Evolutionary conservation across 768 basidiomycete genomes (phyloP).

Genomic region (Boletus coccyginus): DNA sequence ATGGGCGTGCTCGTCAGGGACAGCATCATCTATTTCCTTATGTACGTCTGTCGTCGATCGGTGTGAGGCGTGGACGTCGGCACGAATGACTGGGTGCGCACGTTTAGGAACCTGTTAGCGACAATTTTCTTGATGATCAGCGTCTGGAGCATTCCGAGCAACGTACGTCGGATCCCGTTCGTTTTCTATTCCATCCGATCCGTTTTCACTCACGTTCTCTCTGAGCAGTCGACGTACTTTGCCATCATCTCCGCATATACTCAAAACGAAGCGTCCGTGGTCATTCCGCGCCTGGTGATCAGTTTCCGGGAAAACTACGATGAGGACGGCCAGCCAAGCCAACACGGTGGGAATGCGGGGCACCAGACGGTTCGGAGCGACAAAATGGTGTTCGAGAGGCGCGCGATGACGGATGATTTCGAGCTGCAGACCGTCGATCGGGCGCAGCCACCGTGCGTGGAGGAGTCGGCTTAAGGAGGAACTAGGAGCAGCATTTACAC

Average conservation of each 20-base stretch:
- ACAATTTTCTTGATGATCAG: slow-evolving; percentile 16
- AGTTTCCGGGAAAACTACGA: slow-evolving; percentile 19
- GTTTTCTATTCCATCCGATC: background rate
- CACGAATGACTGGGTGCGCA: background rate
- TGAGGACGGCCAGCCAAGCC: background rate
- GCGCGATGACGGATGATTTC: slow-evolving; percentile 1
- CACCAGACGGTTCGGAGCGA: slow-evolving; percentile 1
- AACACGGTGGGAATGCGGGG: background rate
- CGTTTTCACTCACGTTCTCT: background rate
- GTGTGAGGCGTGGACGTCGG: no score
- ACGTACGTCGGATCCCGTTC: slow-evolving; percentile 1
- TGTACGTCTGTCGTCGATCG: slow-evolving; percentile 10
- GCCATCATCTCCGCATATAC: slow-evolving; percentile 16
- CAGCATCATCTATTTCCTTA: slow-evolving; percentile 17
- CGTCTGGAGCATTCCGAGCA: slow-evolving; percentile 11
- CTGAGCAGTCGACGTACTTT: slow-evolving; percentile 1
- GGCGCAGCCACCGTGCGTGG: background rate
- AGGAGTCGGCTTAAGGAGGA: background rate
- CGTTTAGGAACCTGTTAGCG: slow-evolving; percentile 13
- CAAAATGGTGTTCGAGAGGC: slow-evolving; percentile 7
- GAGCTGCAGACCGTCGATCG: background rate
- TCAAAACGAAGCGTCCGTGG: slow-evolving; percentile 15
- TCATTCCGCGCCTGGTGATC: slow-evolving; percentile 20
- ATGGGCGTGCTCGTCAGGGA: slow-evolving; percentile 17
- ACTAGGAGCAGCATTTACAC: no score